Evolutionary conservation across 345 rosid species (phyloP).

Genomic region (Eucalyptus cloeziana): DNA sequence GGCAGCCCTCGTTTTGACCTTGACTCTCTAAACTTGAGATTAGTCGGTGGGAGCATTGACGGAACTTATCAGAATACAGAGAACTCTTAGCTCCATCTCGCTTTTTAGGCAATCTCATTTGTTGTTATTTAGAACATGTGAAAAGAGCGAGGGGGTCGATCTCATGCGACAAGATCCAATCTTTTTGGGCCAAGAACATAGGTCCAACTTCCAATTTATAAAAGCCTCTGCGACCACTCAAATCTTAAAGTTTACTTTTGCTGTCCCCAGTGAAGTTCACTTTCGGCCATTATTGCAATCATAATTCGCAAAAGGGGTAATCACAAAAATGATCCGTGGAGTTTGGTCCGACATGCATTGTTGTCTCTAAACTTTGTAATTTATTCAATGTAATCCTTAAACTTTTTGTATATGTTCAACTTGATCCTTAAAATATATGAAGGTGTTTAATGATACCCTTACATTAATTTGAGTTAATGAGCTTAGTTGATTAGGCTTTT

Average conservation of each 20-base stretch:
- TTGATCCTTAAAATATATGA: background rate
- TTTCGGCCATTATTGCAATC: background rate
- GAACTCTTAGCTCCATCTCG: background rate
- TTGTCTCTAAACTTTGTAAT: background rate
- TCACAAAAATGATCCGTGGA: fast-evolving
- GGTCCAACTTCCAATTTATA: background rate
- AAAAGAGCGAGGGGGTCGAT: background rate
- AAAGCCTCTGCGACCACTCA: background rate
- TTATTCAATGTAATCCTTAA: background rate
- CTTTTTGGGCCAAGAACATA: background rate
- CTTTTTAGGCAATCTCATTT: background rate
- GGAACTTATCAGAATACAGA: background rate
- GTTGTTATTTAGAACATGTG: background rate
- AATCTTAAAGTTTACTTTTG: background rate
- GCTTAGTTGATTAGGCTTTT: background rate
- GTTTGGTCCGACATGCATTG: background rate
- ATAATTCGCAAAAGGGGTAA: background rate
- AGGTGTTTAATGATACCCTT: background rate
- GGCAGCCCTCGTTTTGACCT: background rate
- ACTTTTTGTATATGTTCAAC: fast-evolving
- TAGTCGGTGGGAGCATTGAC: background rate
- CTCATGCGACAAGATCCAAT: background rate
- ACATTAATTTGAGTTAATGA: background rate
- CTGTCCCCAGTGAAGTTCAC: background rate
- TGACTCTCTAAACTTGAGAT: background rate